Conservation (phyloP, 306 rosid species). For the Acacia melanoxylon region DNA sequence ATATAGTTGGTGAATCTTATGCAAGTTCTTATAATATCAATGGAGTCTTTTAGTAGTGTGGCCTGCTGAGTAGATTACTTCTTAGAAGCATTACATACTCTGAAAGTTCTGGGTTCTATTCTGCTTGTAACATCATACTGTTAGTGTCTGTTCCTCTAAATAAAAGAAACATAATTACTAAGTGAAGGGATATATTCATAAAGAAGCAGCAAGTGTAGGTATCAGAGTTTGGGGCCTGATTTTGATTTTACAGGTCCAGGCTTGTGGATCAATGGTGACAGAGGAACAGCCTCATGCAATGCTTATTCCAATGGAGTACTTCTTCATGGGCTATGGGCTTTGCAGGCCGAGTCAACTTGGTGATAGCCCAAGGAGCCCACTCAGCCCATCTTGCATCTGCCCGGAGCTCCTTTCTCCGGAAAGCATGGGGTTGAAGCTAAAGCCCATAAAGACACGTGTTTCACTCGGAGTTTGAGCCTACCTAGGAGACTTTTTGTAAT, state of each 20-base stretch:
- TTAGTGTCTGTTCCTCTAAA: no score
- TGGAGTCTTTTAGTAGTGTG: not conserved
- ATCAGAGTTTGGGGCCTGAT: constrained; percentile 4
- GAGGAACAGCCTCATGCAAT: constrained; percentile 99
- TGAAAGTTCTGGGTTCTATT: no score
- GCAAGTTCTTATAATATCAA: not conserved
- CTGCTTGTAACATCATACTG: no score
- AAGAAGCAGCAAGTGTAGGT: not conserved
- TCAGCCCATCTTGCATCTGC: constrained; percentile 91
- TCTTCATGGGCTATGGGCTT: constrained; percentile 91
- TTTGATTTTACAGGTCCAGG: constrained; percentile 69
- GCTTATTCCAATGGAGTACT: constrained; percentile 97
- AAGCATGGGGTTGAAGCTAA: constrained; percentile 97
- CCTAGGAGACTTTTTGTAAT: constrained; percentile 30
- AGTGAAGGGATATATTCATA: not conserved
- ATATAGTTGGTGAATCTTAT: not conserved
- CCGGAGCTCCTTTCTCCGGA: constrained; percentile 99
- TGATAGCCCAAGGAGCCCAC: constrained; percentile 92
- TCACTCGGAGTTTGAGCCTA: constrained; percentile 45
- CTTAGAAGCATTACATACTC: not conserved
- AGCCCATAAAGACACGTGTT: constrained; percentile 90
- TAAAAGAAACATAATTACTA: not conserved
- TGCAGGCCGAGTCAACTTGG: constrained; percentile 74
- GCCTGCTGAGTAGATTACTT: not conserved
- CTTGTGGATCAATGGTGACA: constrained; percentile 99